phyloP scores from a whole-genome alignment of 2,329 filamentous ascomycete genomes.

The Nigrospora osmanthi region DNA sequence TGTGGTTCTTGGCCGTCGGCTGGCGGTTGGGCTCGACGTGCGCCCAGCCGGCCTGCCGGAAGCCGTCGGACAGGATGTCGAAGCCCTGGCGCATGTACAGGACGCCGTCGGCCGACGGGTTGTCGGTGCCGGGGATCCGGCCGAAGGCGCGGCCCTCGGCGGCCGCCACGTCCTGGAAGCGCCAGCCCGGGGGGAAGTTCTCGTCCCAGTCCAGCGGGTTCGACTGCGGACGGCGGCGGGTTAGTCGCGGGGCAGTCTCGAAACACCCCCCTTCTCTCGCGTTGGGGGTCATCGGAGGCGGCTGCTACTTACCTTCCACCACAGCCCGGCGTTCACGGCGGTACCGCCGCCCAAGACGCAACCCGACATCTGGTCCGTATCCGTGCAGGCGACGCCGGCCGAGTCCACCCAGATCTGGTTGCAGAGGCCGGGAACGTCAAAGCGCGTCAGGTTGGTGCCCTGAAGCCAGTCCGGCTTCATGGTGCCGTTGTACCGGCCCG shows the following conservation, averaged over 20 bases:
- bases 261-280: too few relatives aligned
- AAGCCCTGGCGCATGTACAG: slow-evolving; percentile 62
- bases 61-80: slow-evolving; percentile 50
- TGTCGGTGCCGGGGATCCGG: slow-evolving; percentile 62
- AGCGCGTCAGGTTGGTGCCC: slow-evolving; percentile 56
- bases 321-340: slow-evolving; percentile 60
- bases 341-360: slow-evolving; percentile 63
- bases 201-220: slow-evolving; percentile 61
- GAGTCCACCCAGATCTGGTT: slow-evolving; percentile 63
- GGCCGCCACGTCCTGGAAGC: slow-evolving; percentile 50
- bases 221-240: slow-evolving; percentile 28
- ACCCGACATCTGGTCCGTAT: slow-evolving; percentile 66
- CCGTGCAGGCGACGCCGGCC: slow-evolving; percentile 56
- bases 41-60: slow-evolving; percentile 54
- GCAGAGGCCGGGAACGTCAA: slow-evolving; percentile 64
- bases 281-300: not conserved
- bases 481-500: slow-evolving; percentile 56
- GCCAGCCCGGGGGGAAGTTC: slow-evolving; percentile 68
- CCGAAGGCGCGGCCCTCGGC: slow-evolving; percentile 56
- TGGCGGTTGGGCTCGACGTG: slow-evolving; percentile 53
- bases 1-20: slow-evolving; percentile 57
- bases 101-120: slow-evolving; percentile 58
- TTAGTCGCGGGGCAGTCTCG: too few relatives aligned
- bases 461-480: slow-evolving; percentile 55
- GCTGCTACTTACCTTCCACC: slow-evolving; percentile 37